Evolutionary conservation across 345 rosid genomes (phyloP), one percentile per base, ranked within the genome.

Genomic region (Trapa incisa): DNA sequence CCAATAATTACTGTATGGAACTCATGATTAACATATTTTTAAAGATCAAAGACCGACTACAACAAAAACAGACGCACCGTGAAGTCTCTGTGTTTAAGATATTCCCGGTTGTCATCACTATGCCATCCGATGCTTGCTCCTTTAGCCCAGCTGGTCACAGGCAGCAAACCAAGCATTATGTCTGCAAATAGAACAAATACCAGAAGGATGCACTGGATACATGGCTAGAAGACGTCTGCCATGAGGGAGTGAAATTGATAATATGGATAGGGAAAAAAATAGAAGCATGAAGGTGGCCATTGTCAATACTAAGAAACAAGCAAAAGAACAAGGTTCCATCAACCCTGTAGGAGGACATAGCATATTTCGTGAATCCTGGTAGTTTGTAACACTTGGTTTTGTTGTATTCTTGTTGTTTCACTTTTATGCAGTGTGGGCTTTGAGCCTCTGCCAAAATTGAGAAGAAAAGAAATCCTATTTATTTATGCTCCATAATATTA

Each of bases 111-210:
- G 41, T 93, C 97, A 80, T 93, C 99, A 79, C 88, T 87, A 56
- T 93, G 99, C 97, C 97, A 94, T 9, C 96, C 99, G 67, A 91
- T 90, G 82, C 92, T 86, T 6, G 95, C 91, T 81, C 97, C 96
- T 81, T 71, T 79, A 36, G 80, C 78, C 99, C 96, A 91, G 80
- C 97, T 93, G 75, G 75, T 76, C 70, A 64, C 35, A 68, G 5
- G 43, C 16, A 32, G 9, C 62, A 32, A 58, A 32, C 12, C 14
- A 32, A 3, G 58, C 17, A 22, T 50, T 50, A 50, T 3, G 56
- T 50, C 3, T 37, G 12, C 43, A 37, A 71, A 56, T 38, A 4
- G 29, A 63, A 39, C 35, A 56, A 38, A 47, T 17, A 58, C 43
- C 63, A 60, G 38, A 0, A 38, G 37, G n/a, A n/a, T n/a, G 42